Evolutionary conservation across 2,329 filamentous ascomycete species (phyloP), one percentile per base, ranked within the genome.

Genomic region (Davidsoniella australis): DNA sequence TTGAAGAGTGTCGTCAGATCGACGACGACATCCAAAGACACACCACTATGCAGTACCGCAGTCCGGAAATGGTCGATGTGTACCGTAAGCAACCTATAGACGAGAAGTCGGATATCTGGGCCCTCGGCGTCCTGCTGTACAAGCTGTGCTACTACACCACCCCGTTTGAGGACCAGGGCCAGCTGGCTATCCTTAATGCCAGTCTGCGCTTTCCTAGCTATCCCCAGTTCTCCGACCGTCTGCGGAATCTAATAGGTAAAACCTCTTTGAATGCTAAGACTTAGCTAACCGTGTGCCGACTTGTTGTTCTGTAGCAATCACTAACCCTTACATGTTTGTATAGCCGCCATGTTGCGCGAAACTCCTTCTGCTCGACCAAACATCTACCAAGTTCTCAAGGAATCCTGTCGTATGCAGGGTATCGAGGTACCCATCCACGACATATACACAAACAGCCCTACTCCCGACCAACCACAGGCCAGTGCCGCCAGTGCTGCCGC

Each of bases 61-160:
- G 89, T 62, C 91, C 91, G 5, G 91, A 98, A 66, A 98, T 98
- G 91, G 81, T 98, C 53, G 91, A 98, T 60, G 91, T 98, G 20
- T 98, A 95, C 66, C 75, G 88, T 55, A 94, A 93, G 64, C 85
- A 88, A 58, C 87, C 91, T 1, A 94, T 98, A 60, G 86, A 98
- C 61, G 91, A 98, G 67, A 98, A 98, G 68, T 93, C 88, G 45
- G 91, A 98, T 63, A 95, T 98, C 26, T 98, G 88, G 91, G 91
- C 91, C 1, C 67, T 98, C 54, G 91, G 91, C 4, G 91, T 98
- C 40, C 68, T 98, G 52, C 67, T 98, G 49, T 98, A 98, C 70
- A 98, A 98, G 70, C 72, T 98, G 54, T 98, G 91, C 69, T 98
- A 96, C 66, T 98, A 98, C 65, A 98, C 91, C 1, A 98, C 91